These are phyloP conservation scores for Talaromyces sp. DNA, from an alignment of 2,329 filamentous ascomycete genomes.

Conservation along the genomic window DNA sequence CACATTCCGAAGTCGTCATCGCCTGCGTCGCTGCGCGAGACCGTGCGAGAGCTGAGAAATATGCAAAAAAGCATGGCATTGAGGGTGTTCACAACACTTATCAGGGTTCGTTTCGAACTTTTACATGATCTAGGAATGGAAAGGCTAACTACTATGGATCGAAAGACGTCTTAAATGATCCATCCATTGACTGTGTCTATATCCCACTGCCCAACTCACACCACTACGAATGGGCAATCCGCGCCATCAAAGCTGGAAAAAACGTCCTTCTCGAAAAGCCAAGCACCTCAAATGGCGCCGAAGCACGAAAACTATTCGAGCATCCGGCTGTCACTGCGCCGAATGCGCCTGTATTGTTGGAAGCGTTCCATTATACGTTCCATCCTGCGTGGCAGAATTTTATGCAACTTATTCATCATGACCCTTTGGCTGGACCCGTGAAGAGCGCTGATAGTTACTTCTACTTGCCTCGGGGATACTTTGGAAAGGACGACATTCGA, in stretches of 20 bases:
- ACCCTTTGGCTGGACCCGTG: constrained; percentile 30
- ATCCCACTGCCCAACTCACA: constrained; percentile 46
- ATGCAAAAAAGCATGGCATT: constrained; percentile 51
- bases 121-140: too few species aligned
- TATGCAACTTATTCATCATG: constrained; percentile 10
- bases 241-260: constrained; percentile 50
- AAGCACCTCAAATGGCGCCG: constrained; percentile 44
- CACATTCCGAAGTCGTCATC: constrained; percentile 52
- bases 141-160: too few species aligned
- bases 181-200: constrained; percentile 36
- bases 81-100: constrained; percentile 49
- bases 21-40: constrained; percentile 52
- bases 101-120: constrained; percentile 31
- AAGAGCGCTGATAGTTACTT: constrained; percentile 39
- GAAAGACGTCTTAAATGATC: not conserved
- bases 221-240: constrained; percentile 49
- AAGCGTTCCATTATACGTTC: constrained; percentile 54
- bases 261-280: constrained; percentile 59
- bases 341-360: constrained; percentile 48
- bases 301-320: constrained; percentile 48
- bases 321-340: constrained; percentile 28
- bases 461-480: constrained; percentile 33
- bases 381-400: constrained; percentile 50
- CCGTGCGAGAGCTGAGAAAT: constrained; percentile 44
- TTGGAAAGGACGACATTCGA: constrained; percentile 43